These are phyloP conservation scores for Cutaneotrichosporon curvatum DNA, from an alignment of 1,284 basidiomycete genomes.

Conservation along the genomic window DNA sequence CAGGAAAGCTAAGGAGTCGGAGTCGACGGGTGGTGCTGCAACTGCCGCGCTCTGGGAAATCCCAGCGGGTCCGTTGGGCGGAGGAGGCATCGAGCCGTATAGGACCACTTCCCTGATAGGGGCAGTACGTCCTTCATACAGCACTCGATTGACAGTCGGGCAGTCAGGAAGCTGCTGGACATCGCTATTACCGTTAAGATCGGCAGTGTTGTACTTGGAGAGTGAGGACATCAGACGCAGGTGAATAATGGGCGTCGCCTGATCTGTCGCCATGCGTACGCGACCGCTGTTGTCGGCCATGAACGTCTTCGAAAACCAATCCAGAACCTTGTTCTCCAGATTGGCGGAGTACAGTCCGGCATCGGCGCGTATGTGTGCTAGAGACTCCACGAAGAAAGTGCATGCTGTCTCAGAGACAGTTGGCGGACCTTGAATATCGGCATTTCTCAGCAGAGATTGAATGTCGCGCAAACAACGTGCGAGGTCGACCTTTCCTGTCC, in stretches of 20 bases:
- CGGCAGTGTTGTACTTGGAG: constrained; percentile 48
- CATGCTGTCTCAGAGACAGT: constrained; percentile 81
- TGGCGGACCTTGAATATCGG: constrained; percentile 79
- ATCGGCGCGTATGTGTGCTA: constrained; percentile 66
- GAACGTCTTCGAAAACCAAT: constrained; percentile 58
- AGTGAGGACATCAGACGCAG: constrained; percentile 59
- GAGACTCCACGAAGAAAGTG: constrained; percentile 61
- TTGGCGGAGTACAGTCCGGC: constrained; percentile 70
- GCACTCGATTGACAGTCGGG: constrained; percentile 55
- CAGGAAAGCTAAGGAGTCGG: constrained; percentile 22
- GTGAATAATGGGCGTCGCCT: constrained; percentile 55
- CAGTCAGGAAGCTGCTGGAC: constrained; percentile 55
- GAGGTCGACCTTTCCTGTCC: constrained; percentile 50
- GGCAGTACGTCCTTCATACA: constrained; percentile 54
- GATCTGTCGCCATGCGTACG: constrained; percentile 48
- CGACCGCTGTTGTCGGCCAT: constrained; percentile 49
- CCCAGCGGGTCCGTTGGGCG: neutral
- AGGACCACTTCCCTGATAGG: constrained; percentile 65
- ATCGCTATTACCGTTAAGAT: constrained; percentile 11
- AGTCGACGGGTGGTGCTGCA: neutral
- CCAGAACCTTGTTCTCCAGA: constrained; percentile 72
- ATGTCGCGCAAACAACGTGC: constrained; percentile 61
- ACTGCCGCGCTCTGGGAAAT: too few relatives aligned
- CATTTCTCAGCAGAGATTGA: constrained; percentile 64
- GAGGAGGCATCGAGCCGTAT: constrained; percentile 54